Evolutionary conservation across 129 eudicot genomes (phyloP).

Genomic region (Saussurea involucrata): DNA sequence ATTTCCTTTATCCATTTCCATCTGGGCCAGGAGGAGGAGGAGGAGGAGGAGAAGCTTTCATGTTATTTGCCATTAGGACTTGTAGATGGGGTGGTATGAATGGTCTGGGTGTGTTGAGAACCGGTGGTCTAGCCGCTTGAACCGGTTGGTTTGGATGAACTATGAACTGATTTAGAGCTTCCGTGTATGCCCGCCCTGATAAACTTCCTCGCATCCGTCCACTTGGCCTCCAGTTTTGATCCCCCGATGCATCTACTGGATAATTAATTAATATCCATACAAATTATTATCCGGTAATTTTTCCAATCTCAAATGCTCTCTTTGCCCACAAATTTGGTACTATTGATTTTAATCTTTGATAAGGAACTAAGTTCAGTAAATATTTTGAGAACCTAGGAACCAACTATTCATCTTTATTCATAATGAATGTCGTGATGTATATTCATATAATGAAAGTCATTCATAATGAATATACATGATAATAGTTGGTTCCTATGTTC

Average conservation of each 20-base stretch:
- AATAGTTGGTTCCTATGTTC: neutral
- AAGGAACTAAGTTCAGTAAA: neutral
- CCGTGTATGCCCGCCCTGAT: slow-evolving; percentile 58
- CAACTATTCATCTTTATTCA: neutral
- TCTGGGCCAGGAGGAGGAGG: slow-evolving; percentile 31
- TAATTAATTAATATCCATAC: neutral
- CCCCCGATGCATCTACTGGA: slow-evolving; percentile 32
- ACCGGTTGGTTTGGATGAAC: slow-evolving; percentile 46
- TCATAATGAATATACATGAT: neutral
- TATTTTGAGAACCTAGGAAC: neutral
- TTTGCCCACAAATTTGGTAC: neutral
- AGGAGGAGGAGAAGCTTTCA: slow-evolving; percentile 25
- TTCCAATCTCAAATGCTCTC: neutral
- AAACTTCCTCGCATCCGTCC: slow-evolving; percentile 88
- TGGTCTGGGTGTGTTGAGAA: slow-evolving; percentile 36
- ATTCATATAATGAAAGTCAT: too few species aligned
- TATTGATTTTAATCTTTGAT: neutral
- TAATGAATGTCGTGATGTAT: too few species aligned
- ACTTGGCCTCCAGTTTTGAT: slow-evolving; percentile 67
- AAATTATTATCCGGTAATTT: neutral
- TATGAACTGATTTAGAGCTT: slow-evolving; percentile 50
- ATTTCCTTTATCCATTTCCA: slow-evolving; percentile 11
- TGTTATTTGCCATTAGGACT: slow-evolving; percentile 32
- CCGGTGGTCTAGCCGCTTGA: slow-evolving; percentile 58
- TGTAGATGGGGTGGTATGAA: slow-evolving; percentile 39